These are phyloP conservation scores for Ustilago trichophora DNA, from an alignment of 1,284 basidiomycete species.

Conservation along the genomic window DNA sequence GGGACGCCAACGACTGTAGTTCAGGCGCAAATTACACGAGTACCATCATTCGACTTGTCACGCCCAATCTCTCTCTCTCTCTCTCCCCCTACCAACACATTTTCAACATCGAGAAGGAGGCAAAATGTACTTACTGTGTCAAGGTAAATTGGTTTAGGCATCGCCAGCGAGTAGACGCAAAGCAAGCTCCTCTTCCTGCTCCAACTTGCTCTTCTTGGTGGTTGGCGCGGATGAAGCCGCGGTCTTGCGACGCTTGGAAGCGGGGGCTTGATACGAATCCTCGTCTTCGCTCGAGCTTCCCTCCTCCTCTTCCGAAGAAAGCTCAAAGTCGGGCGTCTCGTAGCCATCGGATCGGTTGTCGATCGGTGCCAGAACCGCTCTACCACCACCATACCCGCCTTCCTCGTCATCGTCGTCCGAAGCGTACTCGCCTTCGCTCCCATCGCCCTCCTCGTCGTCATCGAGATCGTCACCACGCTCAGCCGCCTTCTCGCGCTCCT, in stretches of 20 bases:
- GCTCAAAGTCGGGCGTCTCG: slow-evolving; percentile 61
- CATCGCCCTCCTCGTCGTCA: slow-evolving; percentile 15
- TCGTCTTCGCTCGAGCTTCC: slow-evolving; percentile 27
- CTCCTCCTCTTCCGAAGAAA: slow-evolving; percentile 35
- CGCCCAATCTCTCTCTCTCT: no score
- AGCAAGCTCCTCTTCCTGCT: slow-evolving; percentile 49
- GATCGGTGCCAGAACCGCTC: slow-evolving; percentile 37
- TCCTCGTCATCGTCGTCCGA: slow-evolving; percentile 55
- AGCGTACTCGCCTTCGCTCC: slow-evolving; percentile 33
- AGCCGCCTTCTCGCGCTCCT: slow-evolving; percentile 79
- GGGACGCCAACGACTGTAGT: slow-evolving; percentile 37
- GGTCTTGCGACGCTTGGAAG: slow-evolving; percentile 30
- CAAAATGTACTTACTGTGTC: slow-evolving; percentile 12
- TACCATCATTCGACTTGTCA: slow-evolving; percentile 59
- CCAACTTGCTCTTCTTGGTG: slow-evolving; percentile 42
- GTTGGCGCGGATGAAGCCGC: background rate
- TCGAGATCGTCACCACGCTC: slow-evolving; percentile 66
- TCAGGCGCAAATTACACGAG: slow-evolving; percentile 63
- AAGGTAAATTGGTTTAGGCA: slow-evolving; percentile 8
- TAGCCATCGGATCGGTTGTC: slow-evolving; percentile 57
- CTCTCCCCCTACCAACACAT: no score
- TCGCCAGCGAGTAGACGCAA: slow-evolving; percentile 49
- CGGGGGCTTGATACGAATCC: slow-evolving; percentile 7
- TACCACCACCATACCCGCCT: slow-evolving; percentile 67
- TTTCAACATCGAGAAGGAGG: no score